Evolutionary conservation across 768 basidiomycete species (phyloP), one percentile per base, ranked within the genome.

Genomic region (Tephrocybe sp.): DNA sequence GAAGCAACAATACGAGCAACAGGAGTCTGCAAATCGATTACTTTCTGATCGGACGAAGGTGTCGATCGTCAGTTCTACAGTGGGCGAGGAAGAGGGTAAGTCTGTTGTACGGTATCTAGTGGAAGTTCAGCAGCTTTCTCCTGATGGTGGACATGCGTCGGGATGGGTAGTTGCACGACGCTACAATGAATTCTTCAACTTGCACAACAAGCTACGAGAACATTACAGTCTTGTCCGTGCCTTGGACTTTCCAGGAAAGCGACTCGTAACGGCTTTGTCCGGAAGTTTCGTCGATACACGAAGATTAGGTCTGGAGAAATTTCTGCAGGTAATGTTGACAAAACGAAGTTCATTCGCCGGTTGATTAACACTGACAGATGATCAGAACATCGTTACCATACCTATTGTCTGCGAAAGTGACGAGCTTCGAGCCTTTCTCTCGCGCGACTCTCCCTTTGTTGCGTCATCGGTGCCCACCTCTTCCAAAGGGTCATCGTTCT

Each of bases 131-230:
- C 95, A 97, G 56, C 74, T 92, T 25, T 86, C 80, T n/a, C 67
- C 69, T 0, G 90, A 95, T 60, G 92, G 89, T 7, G 80, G 76
- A 32, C 86, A 89, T 64, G 74, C 83, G 2, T 88, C 89, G 0
- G 92, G 91, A 0, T 99, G 97, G 97, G 86, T 94, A 26, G 86
- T 98, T 6, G 90, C 93, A 8, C 75, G 95, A 56, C 75, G 97
- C 52, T 99, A 97, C 68, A 97, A 94, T 65, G 95, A 98, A 62
- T 99, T 99, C 65, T 78, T 88, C 54, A 86, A 79, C 46, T 86
- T 98, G 78, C 90, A 97, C 62, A 87, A 84, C 60, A 86, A 86
- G 51, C 70, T 99, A 43, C 80, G 84, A 51, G 97, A 97, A 40
- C 80, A 83, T 37, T 86, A 87, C 59, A 66, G 71, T 8, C 55